These are phyloP conservation scores for Auriscalpium vulgare DNA, from an alignment of 768 basidiomycete genomes.

Conservation along the genomic window DNA sequence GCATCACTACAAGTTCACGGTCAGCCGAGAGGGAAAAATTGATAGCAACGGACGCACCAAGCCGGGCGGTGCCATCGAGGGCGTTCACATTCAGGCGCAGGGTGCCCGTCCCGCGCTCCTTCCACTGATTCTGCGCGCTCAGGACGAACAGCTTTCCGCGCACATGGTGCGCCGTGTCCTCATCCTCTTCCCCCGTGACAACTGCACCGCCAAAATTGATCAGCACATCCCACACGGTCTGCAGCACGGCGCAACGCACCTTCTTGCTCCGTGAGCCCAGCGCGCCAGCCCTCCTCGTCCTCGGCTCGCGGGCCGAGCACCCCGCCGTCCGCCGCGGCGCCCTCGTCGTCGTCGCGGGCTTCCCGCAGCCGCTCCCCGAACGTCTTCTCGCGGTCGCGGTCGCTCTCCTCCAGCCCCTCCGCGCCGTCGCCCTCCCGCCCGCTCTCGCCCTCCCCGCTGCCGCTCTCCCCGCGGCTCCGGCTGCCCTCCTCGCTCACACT, in stretches of 20 bases:
- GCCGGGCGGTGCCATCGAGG: constrained; percentile 62
- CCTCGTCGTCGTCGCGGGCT: constrained; percentile 50
- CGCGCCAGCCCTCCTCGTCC: constrained; percentile 33
- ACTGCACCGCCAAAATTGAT: constrained; percentile 33
- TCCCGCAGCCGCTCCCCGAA: constrained; percentile 67
- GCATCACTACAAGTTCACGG: constrained; percentile 52
- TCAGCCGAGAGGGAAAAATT: no score
- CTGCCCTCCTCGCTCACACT: constrained; percentile 19
- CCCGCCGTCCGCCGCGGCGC: constrained; percentile 24
- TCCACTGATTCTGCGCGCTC: constrained; percentile 55
- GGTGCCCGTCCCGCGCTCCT: constrained; percentile 67
- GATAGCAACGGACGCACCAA: constrained; percentile 35
- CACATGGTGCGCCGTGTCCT: constrained; percentile 67
- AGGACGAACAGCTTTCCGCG: constrained; percentile 70
- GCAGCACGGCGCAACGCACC: constrained; percentile 30
- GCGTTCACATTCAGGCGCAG: constrained; percentile 62
- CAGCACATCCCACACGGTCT: background rate
- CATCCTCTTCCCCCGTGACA: constrained; percentile 75
- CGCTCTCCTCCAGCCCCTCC: constrained; percentile 1
- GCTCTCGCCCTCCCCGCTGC: background rate
- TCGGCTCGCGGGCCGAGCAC: constrained; percentile 27
- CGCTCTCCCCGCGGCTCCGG: constrained; percentile 11
- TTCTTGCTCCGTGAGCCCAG: constrained; percentile 60
- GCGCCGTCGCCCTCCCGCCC: constrained; percentile 14
- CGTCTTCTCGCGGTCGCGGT: constrained; percentile 11